Percentiles rank a stretch among this genome's conserved stretches.
Evolutionary conservation across 2,329 filamentous ascomycete species (phyloP).

Genomic region (Lachnellula arida): DNA sequence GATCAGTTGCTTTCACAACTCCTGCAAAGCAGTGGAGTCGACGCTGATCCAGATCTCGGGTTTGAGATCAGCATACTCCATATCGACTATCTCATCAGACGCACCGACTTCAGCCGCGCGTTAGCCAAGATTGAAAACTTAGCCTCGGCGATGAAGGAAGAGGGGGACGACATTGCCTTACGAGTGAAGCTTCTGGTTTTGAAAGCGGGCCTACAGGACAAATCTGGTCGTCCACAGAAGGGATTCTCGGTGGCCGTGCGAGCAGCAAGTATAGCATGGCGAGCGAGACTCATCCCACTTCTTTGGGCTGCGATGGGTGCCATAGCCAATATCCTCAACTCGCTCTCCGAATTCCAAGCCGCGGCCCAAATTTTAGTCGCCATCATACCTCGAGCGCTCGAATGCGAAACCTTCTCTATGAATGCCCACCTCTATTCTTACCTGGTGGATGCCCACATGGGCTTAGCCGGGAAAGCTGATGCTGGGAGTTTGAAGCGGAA

Average conservation of each 20-base stretch:
- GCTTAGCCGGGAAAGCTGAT: slow-evolving; percentile 49
- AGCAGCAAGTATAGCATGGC: slow-evolving; percentile 58
- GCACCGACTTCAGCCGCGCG: slow-evolving; percentile 47
- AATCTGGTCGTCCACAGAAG: slow-evolving; percentile 54
- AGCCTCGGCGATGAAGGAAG: slow-evolving; percentile 45
- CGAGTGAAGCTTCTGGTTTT: slow-evolving; percentile 56
- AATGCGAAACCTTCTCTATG: slow-evolving; percentile 53
- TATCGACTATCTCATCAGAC: slow-evolving; percentile 53
- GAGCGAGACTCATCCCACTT: slow-evolving; percentile 51
- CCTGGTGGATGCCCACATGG: slow-evolving; percentile 61
- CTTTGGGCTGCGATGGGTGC: slow-evolving; percentile 57
- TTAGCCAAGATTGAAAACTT: slow-evolving; percentile 49
- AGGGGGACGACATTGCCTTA: slow-evolving; percentile 55
- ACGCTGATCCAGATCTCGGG: slow-evolving; percentile 53
- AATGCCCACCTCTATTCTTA: slow-evolving; percentile 54
- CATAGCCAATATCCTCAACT: slow-evolving; percentile 53
- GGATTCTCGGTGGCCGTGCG: slow-evolving; percentile 63
- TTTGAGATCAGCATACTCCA: slow-evolving; percentile 55
- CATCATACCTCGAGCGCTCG: slow-evolving; percentile 60
- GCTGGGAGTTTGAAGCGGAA: slow-evolving; percentile 36
- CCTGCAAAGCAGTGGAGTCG: slow-evolving; percentile 33
- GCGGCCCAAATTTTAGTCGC: slow-evolving; percentile 52
- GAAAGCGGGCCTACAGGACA: slow-evolving; percentile 58
- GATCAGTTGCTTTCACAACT: slow-evolving; percentile 54
- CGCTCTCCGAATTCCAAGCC: slow-evolving; percentile 55